phyloP scores from a whole-genome alignment of 371 early-diverging fungal genomes.

The Lichtheimia ramosa region DNA sequence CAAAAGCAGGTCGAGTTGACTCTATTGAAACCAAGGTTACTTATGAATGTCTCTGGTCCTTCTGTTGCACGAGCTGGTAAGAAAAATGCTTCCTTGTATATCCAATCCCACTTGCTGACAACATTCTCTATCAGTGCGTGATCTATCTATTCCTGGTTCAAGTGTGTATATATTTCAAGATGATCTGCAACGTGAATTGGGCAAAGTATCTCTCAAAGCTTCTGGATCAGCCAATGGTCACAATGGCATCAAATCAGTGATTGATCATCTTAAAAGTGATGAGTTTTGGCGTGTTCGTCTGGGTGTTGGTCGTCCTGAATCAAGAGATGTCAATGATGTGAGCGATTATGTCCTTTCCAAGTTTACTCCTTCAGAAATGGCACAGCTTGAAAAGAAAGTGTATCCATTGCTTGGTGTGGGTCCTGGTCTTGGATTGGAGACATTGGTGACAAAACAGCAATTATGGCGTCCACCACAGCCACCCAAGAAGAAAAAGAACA shows the following conservation, averaged over 20 bases:
- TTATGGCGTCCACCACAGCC: conserved; percentile 19
- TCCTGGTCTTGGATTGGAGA: conserved; percentile 19
- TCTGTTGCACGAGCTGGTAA: conserved; percentile 71
- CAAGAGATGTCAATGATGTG: conserved; percentile 47
- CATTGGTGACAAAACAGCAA: conserved; percentile 14
- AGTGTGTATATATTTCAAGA: conserved; percentile 74
- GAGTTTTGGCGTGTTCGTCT: conserved; percentile 63
- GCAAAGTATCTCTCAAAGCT: conserved; percentile 60
- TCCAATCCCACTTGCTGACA: not conserved
- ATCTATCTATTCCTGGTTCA: conserved; percentile 31
- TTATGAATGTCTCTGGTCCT: conserved; percentile 75
- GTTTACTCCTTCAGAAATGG: conserved; percentile 51
- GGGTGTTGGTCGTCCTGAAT: conserved; percentile 68
- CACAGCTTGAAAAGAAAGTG: conserved; percentile 32
- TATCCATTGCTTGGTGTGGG: conserved; percentile 29
- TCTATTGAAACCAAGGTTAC: conserved; percentile 61
- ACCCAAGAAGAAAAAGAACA: conserved; percentile 10
- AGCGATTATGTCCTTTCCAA: conserved; percentile 59
- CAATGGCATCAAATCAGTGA: conserved; percentile 75
- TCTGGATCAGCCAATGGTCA: conserved; percentile 71
- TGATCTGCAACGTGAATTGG: conserved; percentile 72
- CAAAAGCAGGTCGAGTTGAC: conserved; percentile 43
- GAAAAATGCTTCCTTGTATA: not conserved
- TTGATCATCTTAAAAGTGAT: conserved; percentile 48
- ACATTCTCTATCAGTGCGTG: conserved; percentile 28